Evolutionary conservation across 2,329 filamentous ascomycete genomes (phyloP), one percentile per base, ranked within the genome.

Genomic region (Colletotrichum endophyticum): DNA sequence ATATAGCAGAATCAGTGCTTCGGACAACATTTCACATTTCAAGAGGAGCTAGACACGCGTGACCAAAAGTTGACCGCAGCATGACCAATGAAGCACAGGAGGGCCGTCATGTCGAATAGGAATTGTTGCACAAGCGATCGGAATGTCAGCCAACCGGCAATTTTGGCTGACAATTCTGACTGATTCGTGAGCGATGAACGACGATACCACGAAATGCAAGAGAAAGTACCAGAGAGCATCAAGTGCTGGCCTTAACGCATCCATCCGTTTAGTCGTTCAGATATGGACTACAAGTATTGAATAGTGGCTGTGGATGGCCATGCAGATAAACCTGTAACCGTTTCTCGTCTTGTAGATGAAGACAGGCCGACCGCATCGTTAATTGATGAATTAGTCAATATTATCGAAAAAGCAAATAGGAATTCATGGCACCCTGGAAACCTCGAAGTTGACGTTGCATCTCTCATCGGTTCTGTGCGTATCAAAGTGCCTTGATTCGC

Each of bases 1-100:
- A 78, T 70, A 75, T 72, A 78, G 72, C 72, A 77, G 69, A 77
- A 68, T 68, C 64, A 66, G 64, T 75, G 75, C 66, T 77, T 72
- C 64, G 28, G 49, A 68, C 30, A 62, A 72, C 72, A 57, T 39
- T 72, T 59, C 36, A 53, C n/a, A 66, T 27, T 70, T 69, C 73
- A 68, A 63, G 7, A 13, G 36, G 19, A 64, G 44, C 22, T 36
- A 28, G 62, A 22, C 62, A 44, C 15, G 25, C 1, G 22, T 44
- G 62, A 64, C 34, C 15, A 6, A 28, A 13, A 15, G 2, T 22
- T 53, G 44, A 13, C 44, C 6, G 44, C 44, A 13, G 44, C 44
- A 22, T 12, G 1, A 13, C 44, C 44, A 22, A 53, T 53, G 12
- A 53, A 7, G n/a, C 1, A 8, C 44, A 22, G 11, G 11, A 0